A percentile compares a stretch with the other conserved stretches of the same genome.
These are phyloP conservation scores for Acanthochlamys bracteata DNA, from an alignment of 106 monocot species.

Conservation along the genomic window DNA sequence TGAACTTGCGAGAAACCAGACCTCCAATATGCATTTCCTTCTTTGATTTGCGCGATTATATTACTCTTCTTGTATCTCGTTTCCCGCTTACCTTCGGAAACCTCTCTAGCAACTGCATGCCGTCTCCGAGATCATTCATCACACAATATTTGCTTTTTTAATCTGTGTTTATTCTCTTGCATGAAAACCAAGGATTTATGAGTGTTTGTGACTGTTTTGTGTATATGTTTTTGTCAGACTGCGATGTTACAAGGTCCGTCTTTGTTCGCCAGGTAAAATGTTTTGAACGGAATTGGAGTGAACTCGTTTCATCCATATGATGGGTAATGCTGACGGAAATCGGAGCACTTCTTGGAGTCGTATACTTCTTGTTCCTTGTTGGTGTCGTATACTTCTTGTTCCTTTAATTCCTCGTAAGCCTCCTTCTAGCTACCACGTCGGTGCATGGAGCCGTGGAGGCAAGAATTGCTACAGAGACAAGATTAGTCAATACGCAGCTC, in stretches of 20 bases:
- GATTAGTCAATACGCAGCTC: slow-evolving; percentile 25
- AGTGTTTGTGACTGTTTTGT: not conserved
- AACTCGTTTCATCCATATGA: slow-evolving; percentile 1
- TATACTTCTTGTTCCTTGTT: slow-evolving; percentile 30
- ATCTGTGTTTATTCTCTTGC: not conserved
- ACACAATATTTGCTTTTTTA: not conserved
- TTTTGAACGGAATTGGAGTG: not conserved
- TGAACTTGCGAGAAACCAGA: not conserved
- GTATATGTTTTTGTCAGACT: not conserved
- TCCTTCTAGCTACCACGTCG: slow-evolving; percentile 25
- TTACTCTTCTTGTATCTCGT: not conserved
- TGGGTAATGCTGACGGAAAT: slow-evolving; percentile 11
- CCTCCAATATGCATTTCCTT: not conserved
- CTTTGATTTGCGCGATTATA: not conserved
- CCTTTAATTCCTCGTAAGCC: slow-evolving; percentile 4
- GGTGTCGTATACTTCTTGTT: slow-evolving; percentile 33
- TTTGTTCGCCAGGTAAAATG: slow-evolving; percentile 1
- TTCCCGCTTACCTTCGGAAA: not conserved
- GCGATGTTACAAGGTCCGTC: not conserved
- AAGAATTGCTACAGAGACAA: slow-evolving; percentile 27
- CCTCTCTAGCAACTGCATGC: not conserved
- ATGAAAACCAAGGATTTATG: not conserved
- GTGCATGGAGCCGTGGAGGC: slow-evolving; percentile 28
- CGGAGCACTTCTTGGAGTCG: slow-evolving; percentile 11
- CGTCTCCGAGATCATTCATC: not conserved